These are phyloP conservation scores for Hysterangium stoloniferum DNA, from an alignment of 768 basidiomycete species.

Conservation along the genomic window DNA sequence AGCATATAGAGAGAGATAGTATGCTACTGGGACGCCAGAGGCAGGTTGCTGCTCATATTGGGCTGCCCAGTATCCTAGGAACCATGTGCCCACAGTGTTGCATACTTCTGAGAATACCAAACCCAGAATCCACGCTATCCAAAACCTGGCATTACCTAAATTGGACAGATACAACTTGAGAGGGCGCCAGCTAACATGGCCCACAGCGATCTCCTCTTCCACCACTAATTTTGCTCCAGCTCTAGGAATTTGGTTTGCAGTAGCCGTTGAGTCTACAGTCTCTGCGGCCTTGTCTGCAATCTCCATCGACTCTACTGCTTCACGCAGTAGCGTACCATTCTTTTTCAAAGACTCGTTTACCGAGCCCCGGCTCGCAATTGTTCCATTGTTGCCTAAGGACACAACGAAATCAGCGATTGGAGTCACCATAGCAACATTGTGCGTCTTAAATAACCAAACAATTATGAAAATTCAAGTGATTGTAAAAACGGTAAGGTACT, in stretches of 20 bases:
- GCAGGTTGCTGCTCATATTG: slow-evolving; percentile 3
- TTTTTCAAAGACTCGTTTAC: slow-evolving; percentile 16
- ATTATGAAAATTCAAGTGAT: not conserved
- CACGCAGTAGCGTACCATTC: slow-evolving; percentile 11
- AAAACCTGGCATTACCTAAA: slow-evolving; percentile 14
- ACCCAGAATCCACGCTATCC: slow-evolving; percentile 6
- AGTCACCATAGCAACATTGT: slow-evolving; percentile 17
- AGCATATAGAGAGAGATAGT: not conserved
- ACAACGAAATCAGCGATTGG: slow-evolving; percentile 18
- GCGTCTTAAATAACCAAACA: slow-evolving; percentile 10
- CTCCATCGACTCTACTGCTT: slow-evolving; percentile 13
- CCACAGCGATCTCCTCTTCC: slow-evolving; percentile 2
- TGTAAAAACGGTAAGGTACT: slow-evolving; percentile 12
- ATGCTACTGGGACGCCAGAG: slow-evolving; percentile 1
- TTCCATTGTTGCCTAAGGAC: slow-evolving; percentile 15
- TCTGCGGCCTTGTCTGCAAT: slow-evolving; percentile 14
- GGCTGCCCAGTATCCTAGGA: slow-evolving; percentile 6
- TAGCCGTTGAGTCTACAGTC: slow-evolving; percentile 11
- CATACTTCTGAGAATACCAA: not conserved
- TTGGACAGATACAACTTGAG: slow-evolving; percentile 10
- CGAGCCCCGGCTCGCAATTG: slow-evolving; percentile 14
- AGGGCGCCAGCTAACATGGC: slow-evolving; percentile 4
- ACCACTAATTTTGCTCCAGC: not conserved
- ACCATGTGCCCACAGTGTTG: not conserved
- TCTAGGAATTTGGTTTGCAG: not conserved